Evolutionary conservation across 257 asterid genomes (phyloP).

Genomic region (Cynanchum wilfordii): DNA sequence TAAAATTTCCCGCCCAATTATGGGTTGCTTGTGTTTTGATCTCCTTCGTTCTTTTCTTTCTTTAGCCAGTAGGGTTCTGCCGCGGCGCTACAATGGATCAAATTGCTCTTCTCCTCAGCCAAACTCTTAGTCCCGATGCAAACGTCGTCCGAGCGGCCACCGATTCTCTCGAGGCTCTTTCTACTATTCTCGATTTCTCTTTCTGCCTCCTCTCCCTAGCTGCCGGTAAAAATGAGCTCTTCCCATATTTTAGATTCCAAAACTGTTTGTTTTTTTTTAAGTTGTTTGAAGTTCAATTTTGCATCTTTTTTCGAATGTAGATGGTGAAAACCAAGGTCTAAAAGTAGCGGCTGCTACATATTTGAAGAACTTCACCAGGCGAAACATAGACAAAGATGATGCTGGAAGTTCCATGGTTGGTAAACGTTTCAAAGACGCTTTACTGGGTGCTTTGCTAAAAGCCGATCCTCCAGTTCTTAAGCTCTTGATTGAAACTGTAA

Average conservation of each 20-base stretch:
- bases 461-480: slow-evolving; percentile 29
- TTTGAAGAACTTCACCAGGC: slow-evolving; percentile 36
- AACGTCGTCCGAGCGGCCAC: slow-evolving; percentile 21
- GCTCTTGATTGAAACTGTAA: slow-evolving; percentile 34
- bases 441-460: slow-evolving; percentile 29
- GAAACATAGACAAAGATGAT: slow-evolving; percentile 18
- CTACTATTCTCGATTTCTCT: slow-evolving; percentile 24
- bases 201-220: slow-evolving; percentile 30
- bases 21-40: background rate
- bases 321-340: slow-evolving; percentile 27
- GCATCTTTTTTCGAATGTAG: background rate
- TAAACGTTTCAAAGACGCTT: slow-evolving; percentile 34
- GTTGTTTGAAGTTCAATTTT: background rate
- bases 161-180: slow-evolving; percentile 28
- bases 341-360: slow-evolving; percentile 36
- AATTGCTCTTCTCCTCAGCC: slow-evolving; percentile 24
- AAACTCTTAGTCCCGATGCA: slow-evolving; percentile 29
- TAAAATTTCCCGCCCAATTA: slow-evolving; percentile 22
- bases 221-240: slow-evolving; percentile 18
- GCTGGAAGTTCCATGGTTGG: slow-evolving; percentile 10
- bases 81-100: slow-evolving; percentile 24
- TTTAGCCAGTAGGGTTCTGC: slow-evolving; percentile 30
- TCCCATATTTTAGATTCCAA: background rate
- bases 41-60: background rate
- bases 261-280: background rate